Evolutionary conservation across 495 filamentous ascomycete genomes (phyloP).

Genomic region (Thermothielavioides terrestris): DNA sequence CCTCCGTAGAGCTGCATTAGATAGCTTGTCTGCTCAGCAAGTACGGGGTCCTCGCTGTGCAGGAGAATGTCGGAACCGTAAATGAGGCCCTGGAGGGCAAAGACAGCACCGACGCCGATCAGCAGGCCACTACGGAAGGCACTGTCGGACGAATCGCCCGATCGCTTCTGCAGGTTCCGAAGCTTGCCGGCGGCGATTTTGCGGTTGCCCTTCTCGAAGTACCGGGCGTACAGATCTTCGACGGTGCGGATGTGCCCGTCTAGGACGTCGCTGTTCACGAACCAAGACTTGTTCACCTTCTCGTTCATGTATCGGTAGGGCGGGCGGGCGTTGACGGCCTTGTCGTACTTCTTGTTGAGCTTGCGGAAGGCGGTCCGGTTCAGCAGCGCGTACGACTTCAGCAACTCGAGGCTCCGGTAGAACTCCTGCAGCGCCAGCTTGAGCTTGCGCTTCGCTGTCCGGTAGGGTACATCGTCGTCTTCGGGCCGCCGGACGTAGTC

Average conservation of each 20-base stretch:
- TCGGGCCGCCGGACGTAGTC: conserved; percentile 58
- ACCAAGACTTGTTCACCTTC: conserved; percentile 82
- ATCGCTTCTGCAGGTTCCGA: conserved; percentile 53
- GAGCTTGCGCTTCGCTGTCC: conserved; percentile 79
- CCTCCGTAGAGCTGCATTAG: conserved; percentile 79
- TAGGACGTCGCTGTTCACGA: conserved; percentile 73
- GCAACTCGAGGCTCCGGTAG: conserved; percentile 80
- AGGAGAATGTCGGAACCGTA: conserved; percentile 51
- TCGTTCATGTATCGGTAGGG: conserved; percentile 81
- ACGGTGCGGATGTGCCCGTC: conserved; percentile 68
- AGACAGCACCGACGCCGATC: conserved; percentile 62
- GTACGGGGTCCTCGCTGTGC: conserved; percentile 32
- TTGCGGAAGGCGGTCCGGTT: conserved; percentile 93
- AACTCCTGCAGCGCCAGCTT: conserved; percentile 86
- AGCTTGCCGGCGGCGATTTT: conserved; percentile 86
- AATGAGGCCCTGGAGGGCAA: conserved; percentile 66
- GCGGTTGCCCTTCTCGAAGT: conserved; percentile 82
- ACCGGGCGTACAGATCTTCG: conserved; percentile 86
- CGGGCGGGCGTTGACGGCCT: conserved; percentile 67
- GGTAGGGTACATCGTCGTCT: conserved; percentile 60
- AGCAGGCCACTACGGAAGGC: conserved; percentile 76
- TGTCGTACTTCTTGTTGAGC: conserved; percentile 98
- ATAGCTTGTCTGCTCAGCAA: conserved; percentile 57
- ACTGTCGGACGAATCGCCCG: conserved; percentile 60
- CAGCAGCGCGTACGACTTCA: conserved; percentile 81